Evolutionary conservation across 768 basidiomycete species (phyloP), one percentile per base, ranked within the genome.

Genomic region (Amanita brunnescens): DNA sequence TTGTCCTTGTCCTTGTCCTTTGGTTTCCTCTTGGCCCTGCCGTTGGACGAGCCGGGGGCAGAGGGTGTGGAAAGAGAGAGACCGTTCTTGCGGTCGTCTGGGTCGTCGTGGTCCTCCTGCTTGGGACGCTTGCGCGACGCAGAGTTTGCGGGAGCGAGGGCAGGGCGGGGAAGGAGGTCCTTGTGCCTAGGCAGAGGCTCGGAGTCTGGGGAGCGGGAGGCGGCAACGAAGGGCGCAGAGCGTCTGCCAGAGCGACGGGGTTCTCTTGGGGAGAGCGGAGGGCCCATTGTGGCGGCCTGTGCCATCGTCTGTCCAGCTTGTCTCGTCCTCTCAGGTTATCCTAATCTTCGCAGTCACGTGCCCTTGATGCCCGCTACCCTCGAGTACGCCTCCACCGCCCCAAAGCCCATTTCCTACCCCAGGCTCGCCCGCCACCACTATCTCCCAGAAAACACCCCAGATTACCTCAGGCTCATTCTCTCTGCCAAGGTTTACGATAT

Each of bases 401-500:
- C 85, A 39, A 75, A 78, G 42, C 82, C 83, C 14, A 67, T 85
- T 7, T 49, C 65, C 18, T 91, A 85, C 61, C 81, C 87, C 13
- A 78, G 86, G 26, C 77, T 92, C 8, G 64, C 80, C 0, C 68
- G 75, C 21, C 86, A 92, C 58, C 67, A 77, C 58, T 68, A 90
- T 9, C 74, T 88, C 3, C 67, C 83, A 0, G 73, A 75, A 42
- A 77, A 81, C 20, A 81, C 81, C 5, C 91, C 91, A 2, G 91
- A 95, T 64, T 95, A 95, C 65, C 80, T 94, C 39, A 77, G 86
- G 16, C 81, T 95, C 41, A 92, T 92, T 59, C 75, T 94, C 47
- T 88, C 81, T n/a, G 78, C 89, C 5, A 91, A 88, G 65, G 91
- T 94, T 51, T 95, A 95, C 65, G 89, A 92, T 52, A 79, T 93